A percentile compares a stretch with the other conserved stretches of the same genome.
Conservation (phyloP, 352 stramenopile species). For the Phytophthora palmivora region DNA sequence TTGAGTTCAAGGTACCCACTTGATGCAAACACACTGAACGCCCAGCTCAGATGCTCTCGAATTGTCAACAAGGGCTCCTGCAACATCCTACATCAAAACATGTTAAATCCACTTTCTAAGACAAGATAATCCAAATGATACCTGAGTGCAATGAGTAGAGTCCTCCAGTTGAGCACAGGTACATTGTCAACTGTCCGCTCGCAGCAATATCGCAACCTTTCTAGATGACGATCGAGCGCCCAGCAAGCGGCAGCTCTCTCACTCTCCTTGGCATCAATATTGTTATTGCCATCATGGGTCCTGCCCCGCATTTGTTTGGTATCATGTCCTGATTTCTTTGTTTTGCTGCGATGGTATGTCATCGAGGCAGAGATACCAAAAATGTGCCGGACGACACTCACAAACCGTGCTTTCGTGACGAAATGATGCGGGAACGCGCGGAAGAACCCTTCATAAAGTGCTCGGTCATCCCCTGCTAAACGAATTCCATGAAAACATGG, state of each 20-base stretch:
- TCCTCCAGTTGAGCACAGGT: constrained; percentile 69
- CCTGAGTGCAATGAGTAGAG: constrained; percentile 64
- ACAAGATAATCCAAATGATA: constrained; percentile 16
- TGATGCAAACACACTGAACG: constrained; percentile 65
- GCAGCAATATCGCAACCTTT: constrained; percentile 68
- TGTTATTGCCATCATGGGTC: constrained; percentile 3
- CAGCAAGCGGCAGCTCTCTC: constrained; percentile 11
- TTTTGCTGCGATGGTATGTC: constrained; percentile 30
- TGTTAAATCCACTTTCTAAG: neutral
- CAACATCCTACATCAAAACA: constrained; percentile 46
- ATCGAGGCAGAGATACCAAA: constrained; percentile 43
- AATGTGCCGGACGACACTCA: constrained; percentile 66
- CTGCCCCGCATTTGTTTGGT: constrained; percentile 3
- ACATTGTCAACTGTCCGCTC: constrained; percentile 62
- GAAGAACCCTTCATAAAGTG: constrained; percentile 76
- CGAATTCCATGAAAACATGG: constrained; percentile 57
- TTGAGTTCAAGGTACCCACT: constrained; percentile 57
- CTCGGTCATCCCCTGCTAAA: constrained; percentile 62
- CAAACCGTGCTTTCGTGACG: constrained; percentile 73
- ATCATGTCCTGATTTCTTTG: constrained; percentile 4
- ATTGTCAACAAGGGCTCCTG: constrained; percentile 62
- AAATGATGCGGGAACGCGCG: constrained; percentile 73
- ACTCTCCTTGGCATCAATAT: constrained; percentile 13
- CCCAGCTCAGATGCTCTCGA: constrained; percentile 62
- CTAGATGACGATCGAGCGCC: constrained; percentile 61